Percentiles rank a stretch among this genome's conserved stretches.
Evolutionary conservation across 73 alveolate genomes (phyloP).

Genomic region (Tetrahymena malaccensis): DNA sequence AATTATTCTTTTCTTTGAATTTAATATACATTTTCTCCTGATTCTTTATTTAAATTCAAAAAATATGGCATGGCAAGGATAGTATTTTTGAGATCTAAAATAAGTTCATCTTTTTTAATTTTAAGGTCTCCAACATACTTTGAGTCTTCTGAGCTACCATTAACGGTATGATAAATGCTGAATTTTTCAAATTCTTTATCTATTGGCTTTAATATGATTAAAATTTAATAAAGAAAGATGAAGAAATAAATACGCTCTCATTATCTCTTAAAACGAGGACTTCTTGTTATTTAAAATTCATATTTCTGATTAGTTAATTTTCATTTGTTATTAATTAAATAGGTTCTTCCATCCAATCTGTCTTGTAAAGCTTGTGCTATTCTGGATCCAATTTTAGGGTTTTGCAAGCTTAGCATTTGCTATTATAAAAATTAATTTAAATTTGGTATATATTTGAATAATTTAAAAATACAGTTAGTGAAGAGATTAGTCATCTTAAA

Average conservation of each 20-base stretch:
- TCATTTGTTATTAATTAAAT: not conserved
- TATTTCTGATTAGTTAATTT: not conserved
- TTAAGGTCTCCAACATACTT: not conserved
- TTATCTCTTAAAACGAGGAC: not conserved
- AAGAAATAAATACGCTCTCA: not conserved
- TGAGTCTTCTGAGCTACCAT: not conserved
- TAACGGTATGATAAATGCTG: not conserved
- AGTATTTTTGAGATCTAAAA: not conserved
- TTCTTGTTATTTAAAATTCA: not conserved
- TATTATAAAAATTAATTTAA: not conserved
- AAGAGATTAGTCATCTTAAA: not conserved
- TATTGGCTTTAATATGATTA: not conserved
- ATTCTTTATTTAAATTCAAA: not conserved
- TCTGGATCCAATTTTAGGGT: not conserved
- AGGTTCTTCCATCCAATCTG: not conserved
- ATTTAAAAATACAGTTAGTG: not conserved
- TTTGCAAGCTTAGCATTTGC: not conserved
- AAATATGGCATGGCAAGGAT: not conserved
- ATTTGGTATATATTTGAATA: not conserved
- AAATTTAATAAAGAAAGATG: too few relatives aligned
- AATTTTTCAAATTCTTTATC: not conserved
- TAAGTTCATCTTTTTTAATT: not conserved
- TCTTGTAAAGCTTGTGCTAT: not conserved
- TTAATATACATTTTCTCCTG: not conserved
- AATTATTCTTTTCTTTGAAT: too few relatives aligned